Conservation (phyloP, 805 yeast species). For the Pichia pseudocactophila region DNA sequence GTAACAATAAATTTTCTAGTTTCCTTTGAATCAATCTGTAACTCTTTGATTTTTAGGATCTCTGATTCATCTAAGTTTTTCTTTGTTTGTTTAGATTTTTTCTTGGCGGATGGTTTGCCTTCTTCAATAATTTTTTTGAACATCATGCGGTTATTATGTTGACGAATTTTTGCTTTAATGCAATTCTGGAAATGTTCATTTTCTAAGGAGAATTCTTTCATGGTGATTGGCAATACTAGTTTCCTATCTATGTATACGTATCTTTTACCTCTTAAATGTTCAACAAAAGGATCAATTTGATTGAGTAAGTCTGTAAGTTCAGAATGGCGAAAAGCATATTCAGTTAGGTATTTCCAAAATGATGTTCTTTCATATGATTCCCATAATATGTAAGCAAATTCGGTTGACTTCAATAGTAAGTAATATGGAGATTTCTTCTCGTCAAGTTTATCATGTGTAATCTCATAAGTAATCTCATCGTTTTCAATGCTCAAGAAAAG, state of each 20-base stretch:
- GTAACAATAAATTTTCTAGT: slow-evolving; percentile 6
- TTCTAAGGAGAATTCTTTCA: neutral
- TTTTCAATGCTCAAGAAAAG: neutral
- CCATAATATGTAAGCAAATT: slow-evolving; percentile 2
- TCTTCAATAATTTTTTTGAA: neutral
- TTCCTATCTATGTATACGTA: neutral
- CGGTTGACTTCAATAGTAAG: neutral
- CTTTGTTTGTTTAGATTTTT: neutral
- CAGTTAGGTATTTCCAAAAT: slow-evolving; percentile 7
- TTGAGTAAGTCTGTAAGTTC: neutral
- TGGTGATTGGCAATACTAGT: neutral
- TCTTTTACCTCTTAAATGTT: neutral
- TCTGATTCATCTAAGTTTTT: slow-evolving; percentile 1
- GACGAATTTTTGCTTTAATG: neutral
- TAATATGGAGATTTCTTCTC: neutral
- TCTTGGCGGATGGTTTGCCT: neutral
- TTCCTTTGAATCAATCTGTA: slow-evolving; percentile 4
- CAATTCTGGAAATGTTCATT: neutral
- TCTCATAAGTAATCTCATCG: neutral
- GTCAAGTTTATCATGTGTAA: no score
- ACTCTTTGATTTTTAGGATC: slow-evolving; percentile 3
- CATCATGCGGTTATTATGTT: neutral
- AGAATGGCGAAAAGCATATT: neutral
- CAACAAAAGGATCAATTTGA: neutral
- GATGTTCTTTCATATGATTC: slow-evolving; percentile 1